Percentiles rank a stretch among this genome's conserved stretches.
Evolutionary conservation across 2,329 filamentous ascomycete genomes (phyloP).

Genomic region (Aspergillus bombycis): DNA sequence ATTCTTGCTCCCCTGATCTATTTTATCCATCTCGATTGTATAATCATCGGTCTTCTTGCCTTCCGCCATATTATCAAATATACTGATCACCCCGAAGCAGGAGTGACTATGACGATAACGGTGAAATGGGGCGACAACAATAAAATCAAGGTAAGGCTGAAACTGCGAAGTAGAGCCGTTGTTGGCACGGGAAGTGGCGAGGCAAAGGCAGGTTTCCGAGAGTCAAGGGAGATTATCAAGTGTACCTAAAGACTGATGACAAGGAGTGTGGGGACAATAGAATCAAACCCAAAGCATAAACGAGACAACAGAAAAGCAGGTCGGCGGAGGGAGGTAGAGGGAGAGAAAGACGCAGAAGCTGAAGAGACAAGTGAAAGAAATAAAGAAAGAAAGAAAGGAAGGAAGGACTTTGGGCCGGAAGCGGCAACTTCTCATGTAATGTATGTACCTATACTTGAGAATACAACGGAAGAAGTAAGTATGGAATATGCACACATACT

Average conservation of each 20-base stretch:
- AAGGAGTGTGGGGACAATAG: background rate
- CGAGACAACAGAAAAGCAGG: background rate
- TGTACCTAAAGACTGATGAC: background rate
- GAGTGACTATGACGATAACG: slow-evolving; percentile 3
- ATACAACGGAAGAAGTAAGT: background rate
- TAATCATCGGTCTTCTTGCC: slow-evolving; percentile 86
- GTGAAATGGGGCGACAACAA: background rate
- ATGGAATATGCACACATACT: background rate
- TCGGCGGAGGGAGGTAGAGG: too few species aligned
- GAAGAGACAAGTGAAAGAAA: background rate
- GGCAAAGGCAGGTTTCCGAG: background rate
- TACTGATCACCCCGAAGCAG: slow-evolving; percentile 3
- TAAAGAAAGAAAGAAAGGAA: background rate
- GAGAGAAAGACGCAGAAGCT: too few species aligned
- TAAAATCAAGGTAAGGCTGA: slow-evolving; percentile 2
- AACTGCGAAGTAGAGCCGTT: background rate
- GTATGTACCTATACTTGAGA: background rate
- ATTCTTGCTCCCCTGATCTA: slow-evolving; percentile 54
- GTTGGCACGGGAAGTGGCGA: background rate
- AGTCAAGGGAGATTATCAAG: background rate
- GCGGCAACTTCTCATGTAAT: slow-evolving; percentile 10
- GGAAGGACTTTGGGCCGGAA: slow-evolving; percentile 12
- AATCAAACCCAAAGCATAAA: background rate
- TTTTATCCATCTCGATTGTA: slow-evolving; percentile 69
- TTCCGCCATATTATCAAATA: slow-evolving; percentile 68